Evolutionary conservation across 208 protist species (phyloP).

Genomic region (Ichthyophonus hoferi): DNA sequence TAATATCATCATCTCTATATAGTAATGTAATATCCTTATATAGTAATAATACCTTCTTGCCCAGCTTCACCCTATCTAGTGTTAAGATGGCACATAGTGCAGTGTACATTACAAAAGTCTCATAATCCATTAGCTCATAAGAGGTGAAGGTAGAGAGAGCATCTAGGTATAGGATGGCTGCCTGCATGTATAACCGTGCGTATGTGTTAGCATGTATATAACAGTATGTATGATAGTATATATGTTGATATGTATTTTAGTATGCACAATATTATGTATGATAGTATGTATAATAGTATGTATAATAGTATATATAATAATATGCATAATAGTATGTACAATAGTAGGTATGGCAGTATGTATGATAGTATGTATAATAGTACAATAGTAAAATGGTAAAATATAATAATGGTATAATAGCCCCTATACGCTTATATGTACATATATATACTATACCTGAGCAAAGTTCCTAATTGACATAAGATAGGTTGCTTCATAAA

Average conservation of each 20-base stretch:
- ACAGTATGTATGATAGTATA: too few relatives aligned
- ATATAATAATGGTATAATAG: slow-evolving; percentile 47
- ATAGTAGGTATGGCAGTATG: too few relatives aligned
- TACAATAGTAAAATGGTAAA: neutral
- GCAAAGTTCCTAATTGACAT: slow-evolving; percentile 87
- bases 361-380: too few relatives aligned
- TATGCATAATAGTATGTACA: too few relatives aligned
- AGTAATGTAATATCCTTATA: too few relatives aligned
- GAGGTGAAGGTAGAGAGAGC: slow-evolving; percentile 93
- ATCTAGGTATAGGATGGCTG: slow-evolving; percentile 81
- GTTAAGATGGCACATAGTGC: slow-evolving; percentile 78
- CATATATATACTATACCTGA: neutral
- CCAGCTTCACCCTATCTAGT: slow-evolving; percentile 75
- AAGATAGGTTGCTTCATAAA: slow-evolving; percentile 92
- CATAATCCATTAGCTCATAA: slow-evolving; percentile 79
- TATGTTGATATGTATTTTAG: too few relatives aligned
- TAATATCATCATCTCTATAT: neutral
- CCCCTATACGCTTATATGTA: slow-evolving; percentile 59
- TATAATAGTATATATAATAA: too few relatives aligned
- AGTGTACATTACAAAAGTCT: slow-evolving; percentile 88
- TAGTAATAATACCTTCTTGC: slow-evolving; percentile 58
- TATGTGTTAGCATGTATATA: too few relatives aligned
- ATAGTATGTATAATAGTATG: too few relatives aligned
- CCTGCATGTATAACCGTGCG: slow-evolving; percentile 85
- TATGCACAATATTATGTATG: too few relatives aligned